Base-by-base conservation (phyloP, 2,329 filamentous ascomycete genomes). In the Penicillium sp. region DNA sequence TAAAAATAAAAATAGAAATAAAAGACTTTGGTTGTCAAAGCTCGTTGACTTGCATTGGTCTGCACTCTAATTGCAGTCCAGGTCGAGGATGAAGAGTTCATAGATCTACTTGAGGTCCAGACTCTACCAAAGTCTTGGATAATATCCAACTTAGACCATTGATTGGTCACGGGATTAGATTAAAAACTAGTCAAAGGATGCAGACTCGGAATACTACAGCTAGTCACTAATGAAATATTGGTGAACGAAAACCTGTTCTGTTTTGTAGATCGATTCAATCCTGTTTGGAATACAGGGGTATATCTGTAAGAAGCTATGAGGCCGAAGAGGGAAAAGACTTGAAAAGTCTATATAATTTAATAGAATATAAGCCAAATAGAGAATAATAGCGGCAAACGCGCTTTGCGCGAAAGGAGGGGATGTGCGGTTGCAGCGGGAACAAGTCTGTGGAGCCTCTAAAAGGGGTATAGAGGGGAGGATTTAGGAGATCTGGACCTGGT, bases 301-400 rank as follows among this genome's bases (percentile, higher is more conserved):
- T 25, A 9, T 30, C 28, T 11, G 10, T 9, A 10, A 12, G 30
- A 22, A 30, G 31, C 31, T 33, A 45, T 55, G 52, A n/a, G n/a
- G n/a, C n/a, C n/a, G n/a, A n/a, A n/a, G n/a, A n/a, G n/a, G n/a
- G n/a, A n/a, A n/a, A n/a, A n/a, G n/a, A n/a, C n/a, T n/a, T n/a
- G n/a, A n/a, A n/a, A n/a, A n/a, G n/a, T n/a, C n/a, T n/a, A n/a
- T n/a, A n/a, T n/a, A n/a, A n/a, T n/a, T n/a, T n/a, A n/a, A n/a
- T n/a, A n/a, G n/a, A n/a, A n/a, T n/a, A n/a, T n/a, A n/a, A n/a
- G 17, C 3, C 14, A 44, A 19, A 10, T 2, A 22, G 22, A 22
- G 22, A 22, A 22, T 22, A 59, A 51, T 48, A 59, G 70, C 72
- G 72, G 71, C 68, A 74, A 74, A 66, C 72, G 72, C 72, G 72